These are phyloP conservation scores for Raffaelea arxii DNA, from an alignment of 2,329 filamentous ascomycete genomes.

Conservation along the genomic window DNA sequence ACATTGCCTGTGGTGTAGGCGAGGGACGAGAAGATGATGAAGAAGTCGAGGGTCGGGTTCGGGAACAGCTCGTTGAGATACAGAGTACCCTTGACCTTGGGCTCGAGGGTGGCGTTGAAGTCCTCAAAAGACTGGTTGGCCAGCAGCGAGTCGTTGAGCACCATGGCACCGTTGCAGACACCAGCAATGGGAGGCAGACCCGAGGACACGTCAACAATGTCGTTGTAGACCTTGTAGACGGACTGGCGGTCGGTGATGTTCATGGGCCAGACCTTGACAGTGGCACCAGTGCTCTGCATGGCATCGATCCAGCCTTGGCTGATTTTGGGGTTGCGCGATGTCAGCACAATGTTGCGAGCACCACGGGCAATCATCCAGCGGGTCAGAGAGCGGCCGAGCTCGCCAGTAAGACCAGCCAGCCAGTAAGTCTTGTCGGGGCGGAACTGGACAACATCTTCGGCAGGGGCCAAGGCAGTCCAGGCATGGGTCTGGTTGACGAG, in stretches of 20 bases:
- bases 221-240: constrained; percentile 11
- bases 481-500: too few species aligned
- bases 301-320: too few species aligned
- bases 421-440: constrained; percentile 21
- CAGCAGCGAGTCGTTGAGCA: constrained; percentile 21
- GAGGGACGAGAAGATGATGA: constrained; percentile 22
- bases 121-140: constrained; percentile 13
- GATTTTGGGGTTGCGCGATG: constrained; percentile 24
- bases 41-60: constrained; percentile 23
- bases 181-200: constrained; percentile 23
- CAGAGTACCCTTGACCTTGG: constrained; percentile 23
- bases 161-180: constrained; percentile 27
- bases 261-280: constrained; percentile 13
- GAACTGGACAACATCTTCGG: constrained; percentile 10
- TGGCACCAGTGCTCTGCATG: constrained; percentile 15
- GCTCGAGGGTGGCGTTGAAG: constrained; percentile 14
- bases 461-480: too few species aligned
- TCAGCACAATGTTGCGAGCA: constrained; percentile 26
- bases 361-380: constrained; percentile 29
- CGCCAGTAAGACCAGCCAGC: constrained; percentile 23
- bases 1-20: constrained; percentile 13
- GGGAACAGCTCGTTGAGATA: constrained; percentile 21
- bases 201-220: not conserved
- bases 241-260: constrained; percentile 18
- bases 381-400: constrained; percentile 26